Conservation (phyloP, 345 rosid species). For the Moricandia arvensis region DNA sequence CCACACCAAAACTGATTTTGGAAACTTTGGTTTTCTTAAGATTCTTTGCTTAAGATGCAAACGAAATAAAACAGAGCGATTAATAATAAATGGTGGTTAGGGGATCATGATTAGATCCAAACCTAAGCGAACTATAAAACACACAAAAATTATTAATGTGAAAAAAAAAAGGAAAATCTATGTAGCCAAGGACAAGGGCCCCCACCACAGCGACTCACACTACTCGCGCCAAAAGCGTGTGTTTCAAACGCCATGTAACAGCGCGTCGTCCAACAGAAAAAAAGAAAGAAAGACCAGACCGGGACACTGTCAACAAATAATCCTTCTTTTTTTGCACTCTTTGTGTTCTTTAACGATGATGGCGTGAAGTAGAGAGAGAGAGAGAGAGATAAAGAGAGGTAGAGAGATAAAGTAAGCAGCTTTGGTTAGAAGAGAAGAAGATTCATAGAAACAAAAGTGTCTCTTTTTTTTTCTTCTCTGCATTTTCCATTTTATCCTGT, state of each 20-base stretch:
- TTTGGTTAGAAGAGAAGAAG: not conserved
- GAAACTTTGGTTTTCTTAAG: not conserved
- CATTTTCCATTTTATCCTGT: slow-evolving; percentile 29
- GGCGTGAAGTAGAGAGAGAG: slow-evolving; percentile 14
- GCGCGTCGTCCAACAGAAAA: slow-evolving; percentile 23
- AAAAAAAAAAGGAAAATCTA: not conserved
- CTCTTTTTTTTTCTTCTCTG: slow-evolving; percentile 20
- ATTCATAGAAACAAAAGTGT: slow-evolving; percentile 25
- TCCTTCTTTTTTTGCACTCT: slow-evolving; percentile 33
- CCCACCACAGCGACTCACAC: slow-evolving; percentile 5
- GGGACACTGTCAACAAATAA: slow-evolving; percentile 22
- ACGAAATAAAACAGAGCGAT: not conserved
- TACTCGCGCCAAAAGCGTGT: slow-evolving; percentile 28
- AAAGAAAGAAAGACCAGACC: slow-evolving; percentile 16
- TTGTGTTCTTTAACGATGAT: slow-evolving; percentile 30
- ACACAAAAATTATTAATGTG: slow-evolving; percentile 14
- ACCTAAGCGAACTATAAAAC: slow-evolving; percentile 14
- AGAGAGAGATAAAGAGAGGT: too few species aligned
- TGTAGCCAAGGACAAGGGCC: not conserved
- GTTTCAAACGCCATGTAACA: not conserved
- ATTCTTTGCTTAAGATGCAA: slow-evolving; percentile 22
- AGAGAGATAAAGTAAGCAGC: not conserved
- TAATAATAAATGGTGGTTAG: slow-evolving; percentile 11
- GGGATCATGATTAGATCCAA: slow-evolving; percentile 26
- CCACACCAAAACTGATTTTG: too few species aligned